A percentile compares a stretch with the other conserved stretches of the same genome.
Evolutionary conservation across 78 protist genomes (phyloP).

Genomic region (Emiliania huxleyi): DNA sequence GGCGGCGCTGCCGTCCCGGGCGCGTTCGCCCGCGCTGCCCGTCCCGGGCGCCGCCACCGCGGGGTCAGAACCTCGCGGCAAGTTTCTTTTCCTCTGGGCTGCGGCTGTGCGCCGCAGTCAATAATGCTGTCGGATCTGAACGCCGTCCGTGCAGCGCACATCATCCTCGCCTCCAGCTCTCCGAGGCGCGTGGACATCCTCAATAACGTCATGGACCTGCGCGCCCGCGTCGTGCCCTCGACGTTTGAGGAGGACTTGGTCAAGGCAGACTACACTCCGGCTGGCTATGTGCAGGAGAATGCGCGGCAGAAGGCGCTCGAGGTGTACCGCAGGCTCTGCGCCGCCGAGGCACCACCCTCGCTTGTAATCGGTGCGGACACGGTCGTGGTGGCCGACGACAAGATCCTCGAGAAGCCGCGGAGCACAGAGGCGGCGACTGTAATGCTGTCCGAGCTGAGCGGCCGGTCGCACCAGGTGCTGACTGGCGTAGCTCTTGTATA

Average conservation of each 20-base stretch:
- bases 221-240: conserved; percentile 12
- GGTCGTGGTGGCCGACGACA: conserved; percentile 23
- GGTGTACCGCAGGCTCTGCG: background rate
- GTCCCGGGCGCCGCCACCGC: too few species aligned
- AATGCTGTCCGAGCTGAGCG: background rate
- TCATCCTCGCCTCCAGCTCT: background rate
- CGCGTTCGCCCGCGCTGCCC: too few species aligned
- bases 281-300: background rate
- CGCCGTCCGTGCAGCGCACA: background rate
- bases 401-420: conserved; percentile 39
- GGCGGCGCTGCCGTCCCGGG: too few species aligned
- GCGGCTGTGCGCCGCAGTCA: too few species aligned
- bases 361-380: conserved; percentile 45
- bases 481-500: background rate
- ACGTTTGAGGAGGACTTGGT: conserved; percentile 31
- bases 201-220: background rate
- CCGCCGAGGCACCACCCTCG: background rate
- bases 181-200: conserved; percentile 25
- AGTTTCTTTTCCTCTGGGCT: too few species aligned
- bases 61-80: too few species aligned
- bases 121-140: background rate
- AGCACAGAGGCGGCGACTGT: background rate
- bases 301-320: conserved; percentile 28
- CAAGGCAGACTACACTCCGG: background rate
- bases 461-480: background rate